Base-by-base conservation (phyloP, 352 stramenopile genomes). In the Globisporangium viniferum region DNA sequence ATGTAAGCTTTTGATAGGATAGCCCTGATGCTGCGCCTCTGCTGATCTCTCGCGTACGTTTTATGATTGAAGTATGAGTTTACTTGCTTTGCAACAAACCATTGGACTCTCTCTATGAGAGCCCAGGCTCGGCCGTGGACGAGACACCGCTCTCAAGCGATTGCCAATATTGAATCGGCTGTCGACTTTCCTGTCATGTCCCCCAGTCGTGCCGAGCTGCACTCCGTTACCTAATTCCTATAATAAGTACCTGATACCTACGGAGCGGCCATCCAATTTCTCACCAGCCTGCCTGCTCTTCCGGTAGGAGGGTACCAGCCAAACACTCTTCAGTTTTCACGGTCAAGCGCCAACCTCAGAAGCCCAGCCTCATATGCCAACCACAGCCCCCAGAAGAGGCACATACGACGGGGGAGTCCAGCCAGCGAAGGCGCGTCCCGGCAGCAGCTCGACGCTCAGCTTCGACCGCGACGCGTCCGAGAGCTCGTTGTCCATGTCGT, bases 371-470 rank as follows among this genome's bases (percentile, higher is more conserved):
- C n/a, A n/a, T n/a, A 48, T 48, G 41, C 41, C 41, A 6, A 48
- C 14, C 41, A 7, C 41, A 15, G 5, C 27, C 9, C 3, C 35
- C 8, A 64, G 27, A 64, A 27, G 39, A 36, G 59, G 5, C 36
- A 64, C 59, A 4, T 35, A 9, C 39, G 8, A 39, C 14, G 14
- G 41, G n/a, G 69, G 73, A 59, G 14, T n/a, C 5, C 22, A 18
- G 3, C n/a, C 31, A 12, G 35, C 35, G 24, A 64, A 64, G 29
- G 39, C 41, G 8, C 59, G 39, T 24, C 4, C 33, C 31, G 36
- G 22, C 58, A 64, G 35, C 35, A 51, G 39, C 59, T 41, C 59
- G 59, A 64, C 59, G 5, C 22, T 64, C 22, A 44, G 24, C 39
- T 54, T 55, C 59, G 8, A 41, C 39, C 35, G 18, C 59, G 24